phyloP scores from a whole-genome alignment of 1,284 basidiomycete genomes.

The Apiotrichum sp. region DNA sequence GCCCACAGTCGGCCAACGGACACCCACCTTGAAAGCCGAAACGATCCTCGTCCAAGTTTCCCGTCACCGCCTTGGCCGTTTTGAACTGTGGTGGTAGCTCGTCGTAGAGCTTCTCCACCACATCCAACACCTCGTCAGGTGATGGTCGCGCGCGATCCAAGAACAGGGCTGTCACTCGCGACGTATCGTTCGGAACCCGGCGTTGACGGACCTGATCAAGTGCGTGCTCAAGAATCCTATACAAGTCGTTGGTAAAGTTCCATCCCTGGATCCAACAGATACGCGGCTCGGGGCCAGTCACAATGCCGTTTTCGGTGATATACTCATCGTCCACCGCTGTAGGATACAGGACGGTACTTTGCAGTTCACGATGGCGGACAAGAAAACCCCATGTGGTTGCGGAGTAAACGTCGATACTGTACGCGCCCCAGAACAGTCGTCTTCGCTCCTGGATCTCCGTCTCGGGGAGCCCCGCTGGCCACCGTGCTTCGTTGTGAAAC shows the following conservation, averaged over 20 bases:
- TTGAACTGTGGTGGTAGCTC: slow-evolving; percentile 36
- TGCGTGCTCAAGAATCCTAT: slow-evolving; percentile 43
- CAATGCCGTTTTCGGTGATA: slow-evolving; percentile 28
- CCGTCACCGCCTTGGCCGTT: slow-evolving; percentile 31
- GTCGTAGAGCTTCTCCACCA: slow-evolving; percentile 33
- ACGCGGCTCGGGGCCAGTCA: slow-evolving; percentile 1
- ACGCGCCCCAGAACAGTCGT: slow-evolving; percentile 42
- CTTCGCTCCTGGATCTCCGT: slow-evolving; percentile 40
- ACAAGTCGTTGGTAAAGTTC: slow-evolving; percentile 43
- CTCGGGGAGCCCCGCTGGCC: slow-evolving; percentile 31
- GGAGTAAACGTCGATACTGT: slow-evolving; percentile 40
- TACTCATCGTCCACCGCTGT: slow-evolving; percentile 35
- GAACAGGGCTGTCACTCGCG: slow-evolving; percentile 25
- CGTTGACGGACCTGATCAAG: slow-evolving; percentile 28
- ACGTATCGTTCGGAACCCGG: neutral
- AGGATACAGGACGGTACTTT: slow-evolving; percentile 41
- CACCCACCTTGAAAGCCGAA: slow-evolving; percentile 39
- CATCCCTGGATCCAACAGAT: slow-evolving; percentile 37
- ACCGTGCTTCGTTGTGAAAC: slow-evolving; percentile 38
- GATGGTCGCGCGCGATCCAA: slow-evolving; percentile 18
- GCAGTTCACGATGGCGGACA: slow-evolving; percentile 37
- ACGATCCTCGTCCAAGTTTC: slow-evolving; percentile 32
- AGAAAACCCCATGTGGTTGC: slow-evolving; percentile 39
- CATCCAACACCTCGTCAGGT: slow-evolving; percentile 24
- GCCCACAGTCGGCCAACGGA: neutral